Base-by-base conservation (phyloP, 495 filamentous ascomycete genomes). In the Sordaria brevicollis region DNA sequence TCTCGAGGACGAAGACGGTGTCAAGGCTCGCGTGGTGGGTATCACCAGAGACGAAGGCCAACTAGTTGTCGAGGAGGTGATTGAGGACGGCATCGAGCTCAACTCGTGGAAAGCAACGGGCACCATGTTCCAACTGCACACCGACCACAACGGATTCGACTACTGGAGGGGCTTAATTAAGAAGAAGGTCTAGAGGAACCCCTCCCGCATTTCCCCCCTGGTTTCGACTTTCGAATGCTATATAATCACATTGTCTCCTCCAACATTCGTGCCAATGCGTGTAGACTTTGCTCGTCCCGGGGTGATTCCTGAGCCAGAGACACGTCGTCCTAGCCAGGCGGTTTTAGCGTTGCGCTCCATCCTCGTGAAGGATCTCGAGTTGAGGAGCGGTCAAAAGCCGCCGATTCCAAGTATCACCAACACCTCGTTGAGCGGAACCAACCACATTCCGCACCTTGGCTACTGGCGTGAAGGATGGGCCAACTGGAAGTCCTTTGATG, bases 71-170 rank as follows among this genome's bases (percentile, higher is more conserved):
- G 90, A 96, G 77, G 95, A 97, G 82, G 73, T 97, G 66, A 88
- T 86, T 3, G 88, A 82, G 82, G 86, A 90, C 54, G 92, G 91
- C 73, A 71, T 74, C 36, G 73, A 74, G 8, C 49, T 62, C 21
- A 75, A 75, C 6, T 72, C 70, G 11, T 57, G 72, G 70, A 79
- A 88, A 70, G 77, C 82, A 1, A 97, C 92, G 10, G 94, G 94
- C 1, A 90, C 86, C 78, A 83, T 91, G 54, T 94, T 89, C 85
- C 87, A 90, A 76, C 81, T 99, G 79, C 93, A 97, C 82, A 97
- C 92, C 79, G 95, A 99, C 75, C 93, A 93, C 76, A 99, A 99
- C 75, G 97, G 93, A 81, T 99, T 99, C 83, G 96, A 99, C 82
- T 99, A 97, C 81, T 94, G 97, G 79, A 90, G 85, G 76, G 95